Conservation (phyloP, 2,329 filamentous ascomycete genomes). For the Cladosporium austrohemisphaericum region DNA sequence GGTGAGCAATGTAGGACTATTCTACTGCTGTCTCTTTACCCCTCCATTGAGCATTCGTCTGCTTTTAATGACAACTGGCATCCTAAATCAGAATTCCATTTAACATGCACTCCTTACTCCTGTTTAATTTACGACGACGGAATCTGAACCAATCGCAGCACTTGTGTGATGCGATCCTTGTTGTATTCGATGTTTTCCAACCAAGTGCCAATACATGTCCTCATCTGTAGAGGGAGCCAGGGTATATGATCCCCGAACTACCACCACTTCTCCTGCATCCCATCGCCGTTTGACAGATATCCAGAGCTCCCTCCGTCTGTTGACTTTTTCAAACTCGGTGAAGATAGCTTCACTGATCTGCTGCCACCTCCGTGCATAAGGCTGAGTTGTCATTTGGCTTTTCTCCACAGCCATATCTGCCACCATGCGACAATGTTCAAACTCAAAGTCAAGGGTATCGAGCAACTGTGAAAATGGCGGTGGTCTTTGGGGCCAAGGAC, state of each 20-base stretch:
- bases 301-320: not conserved
- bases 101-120: too few relatives aligned
- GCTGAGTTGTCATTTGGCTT: not conserved
- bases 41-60: too few relatives aligned
- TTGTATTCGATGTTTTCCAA: too few relatives aligned
- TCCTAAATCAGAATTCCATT: too few relatives aligned
- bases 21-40: too few relatives aligned
- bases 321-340: not conserved
- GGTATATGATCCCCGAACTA: not conserved
- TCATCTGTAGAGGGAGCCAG: not conserved
- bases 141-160: too few relatives aligned
- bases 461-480: not conserved
- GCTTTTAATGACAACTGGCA: too few relatives aligned
- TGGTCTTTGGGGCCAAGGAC: not conserved
- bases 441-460: not conserved
- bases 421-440: not conserved
- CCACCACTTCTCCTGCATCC: not conserved
- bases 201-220: not conserved
- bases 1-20: too few relatives aligned
- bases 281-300: not conserved
- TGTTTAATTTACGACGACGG: too few relatives aligned
- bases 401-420: not conserved
- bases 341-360: not conserved
- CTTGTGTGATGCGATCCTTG: too few relatives aligned
- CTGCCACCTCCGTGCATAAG: not conserved